Conservation (phyloP, 148 eudicot species). For the Diospyros lotus region DNA sequence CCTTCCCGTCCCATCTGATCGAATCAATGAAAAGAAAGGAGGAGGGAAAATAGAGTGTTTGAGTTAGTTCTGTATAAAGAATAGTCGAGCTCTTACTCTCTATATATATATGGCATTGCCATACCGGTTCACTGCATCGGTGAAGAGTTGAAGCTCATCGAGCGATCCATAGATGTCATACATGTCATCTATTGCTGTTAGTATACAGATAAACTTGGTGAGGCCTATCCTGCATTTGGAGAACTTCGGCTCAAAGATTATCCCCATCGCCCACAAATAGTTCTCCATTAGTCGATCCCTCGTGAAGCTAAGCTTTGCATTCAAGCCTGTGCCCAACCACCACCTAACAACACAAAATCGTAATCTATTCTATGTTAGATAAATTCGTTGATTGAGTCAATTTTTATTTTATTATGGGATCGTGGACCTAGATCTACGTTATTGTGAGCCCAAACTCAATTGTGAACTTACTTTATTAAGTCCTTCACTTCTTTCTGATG, state of each 20-base stretch:
- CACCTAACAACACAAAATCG: constrained; percentile 2
- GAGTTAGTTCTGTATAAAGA: no score
- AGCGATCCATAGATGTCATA: constrained; percentile 15
- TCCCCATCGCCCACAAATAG: constrained; percentile 15
- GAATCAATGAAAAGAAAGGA: background rate
- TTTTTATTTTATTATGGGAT: no score
- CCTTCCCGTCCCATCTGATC: constrained; percentile 7
- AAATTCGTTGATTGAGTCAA: no score
- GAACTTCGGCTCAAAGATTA: constrained; percentile 5
- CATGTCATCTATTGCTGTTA: constrained; percentile 14
- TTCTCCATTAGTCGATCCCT: constrained; percentile 19
- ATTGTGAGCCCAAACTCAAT: no score
- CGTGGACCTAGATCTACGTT: no score
- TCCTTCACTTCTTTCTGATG: constrained; percentile 10
- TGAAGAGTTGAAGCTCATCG: constrained; percentile 14
- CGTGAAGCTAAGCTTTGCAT: constrained; percentile 3
- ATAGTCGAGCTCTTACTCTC: no score
- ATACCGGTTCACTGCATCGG: constrained; percentile 16
- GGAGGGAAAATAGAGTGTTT: no score
- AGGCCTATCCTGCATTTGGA: constrained; percentile 11
- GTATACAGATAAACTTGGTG: constrained; percentile 11
- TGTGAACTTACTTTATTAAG: background rate
- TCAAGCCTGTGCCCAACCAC: constrained; percentile 15
- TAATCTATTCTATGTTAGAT: background rate
- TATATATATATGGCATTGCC: background rate